phyloP scores from a whole-genome alignment of 257 asterid species.

The Phtheirospermum japonicum region DNA sequence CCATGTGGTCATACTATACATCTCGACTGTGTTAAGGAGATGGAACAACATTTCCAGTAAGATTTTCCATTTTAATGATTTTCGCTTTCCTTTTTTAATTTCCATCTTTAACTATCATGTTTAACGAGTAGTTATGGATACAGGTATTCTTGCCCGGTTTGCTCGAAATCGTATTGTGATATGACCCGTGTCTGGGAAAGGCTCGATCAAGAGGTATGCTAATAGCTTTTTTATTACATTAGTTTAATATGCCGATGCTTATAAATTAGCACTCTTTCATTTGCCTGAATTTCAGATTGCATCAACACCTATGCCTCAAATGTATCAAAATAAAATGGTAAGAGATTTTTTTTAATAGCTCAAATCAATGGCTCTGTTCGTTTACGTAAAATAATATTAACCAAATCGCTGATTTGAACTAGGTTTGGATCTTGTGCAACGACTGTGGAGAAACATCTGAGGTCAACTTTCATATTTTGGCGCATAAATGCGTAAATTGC shows the following conservation, averaged over 20 bases:
- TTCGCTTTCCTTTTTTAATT: neutral
- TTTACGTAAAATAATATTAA: too few relatives aligned
- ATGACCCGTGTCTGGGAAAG: constrained; percentile 58
- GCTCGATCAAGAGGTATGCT: constrained; percentile 53
- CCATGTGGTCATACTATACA: constrained; percentile 78
- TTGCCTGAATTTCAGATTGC: constrained; percentile 61
- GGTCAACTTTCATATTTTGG: constrained; percentile 55
- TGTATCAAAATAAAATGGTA: constrained; percentile 56
- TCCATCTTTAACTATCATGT: too few relatives aligned
- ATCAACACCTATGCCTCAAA: constrained; percentile 54
- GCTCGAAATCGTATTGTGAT: constrained; percentile 67
- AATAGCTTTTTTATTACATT: too few relatives aligned
- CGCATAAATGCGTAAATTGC: constrained; percentile 54
- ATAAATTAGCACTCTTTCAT: too few relatives aligned
- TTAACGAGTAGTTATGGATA: neutral
- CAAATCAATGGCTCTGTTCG: too few relatives aligned
- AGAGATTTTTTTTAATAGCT: neutral
- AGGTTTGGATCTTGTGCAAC: constrained; percentile 78
- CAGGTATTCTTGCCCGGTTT: constrained; percentile 66
- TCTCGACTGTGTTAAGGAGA: constrained; percentile 56
- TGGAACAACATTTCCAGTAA: constrained; percentile 56
- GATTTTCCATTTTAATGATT: constrained; percentile 1
- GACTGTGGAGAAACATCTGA: constrained; percentile 61
- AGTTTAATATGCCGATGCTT: too few relatives aligned
- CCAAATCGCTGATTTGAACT: neutral